Percentiles rank a stretch among this genome's conserved stretches.
These are phyloP conservation scores for Prunus salicina DNA, from an alignment of 306 rosid genomes.

Conservation along the genomic window DNA sequence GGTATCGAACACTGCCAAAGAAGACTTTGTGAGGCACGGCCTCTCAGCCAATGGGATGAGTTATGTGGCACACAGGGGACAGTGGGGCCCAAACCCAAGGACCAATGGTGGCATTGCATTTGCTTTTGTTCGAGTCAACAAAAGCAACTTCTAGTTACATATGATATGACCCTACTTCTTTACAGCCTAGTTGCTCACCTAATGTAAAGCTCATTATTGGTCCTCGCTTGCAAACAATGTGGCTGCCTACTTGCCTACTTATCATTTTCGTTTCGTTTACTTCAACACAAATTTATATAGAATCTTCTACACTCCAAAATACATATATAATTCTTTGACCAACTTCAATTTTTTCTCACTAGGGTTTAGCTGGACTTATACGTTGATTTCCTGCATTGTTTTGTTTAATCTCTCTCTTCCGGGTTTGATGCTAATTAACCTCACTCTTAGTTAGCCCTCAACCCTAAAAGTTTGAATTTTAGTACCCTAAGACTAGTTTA, in stretches of 20 bases:
- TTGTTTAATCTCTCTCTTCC: not conserved
- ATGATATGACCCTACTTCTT: not conserved
- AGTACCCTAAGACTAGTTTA: not conserved
- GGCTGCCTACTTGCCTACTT: slow-evolving; percentile 17
- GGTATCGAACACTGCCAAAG: not conserved
- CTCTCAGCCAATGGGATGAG: slow-evolving; percentile 38
- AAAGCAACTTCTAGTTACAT: slow-evolving; percentile 38
- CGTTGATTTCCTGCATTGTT: not conserved
- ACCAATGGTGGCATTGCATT: slow-evolving; percentile 4
- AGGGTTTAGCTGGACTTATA: not conserved
- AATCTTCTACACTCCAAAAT: not conserved
- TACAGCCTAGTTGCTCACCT: slow-evolving; percentile 28
- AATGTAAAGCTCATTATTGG: slow-evolving; percentile 16
- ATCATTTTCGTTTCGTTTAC: not conserved
- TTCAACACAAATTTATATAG: not conserved
- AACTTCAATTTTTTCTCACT: not conserved
- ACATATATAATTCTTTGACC: not conserved
- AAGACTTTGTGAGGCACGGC: not conserved
- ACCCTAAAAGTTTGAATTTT: not conserved
- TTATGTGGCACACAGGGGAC: slow-evolving; percentile 52
- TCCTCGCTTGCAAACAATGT: slow-evolving; percentile 8
- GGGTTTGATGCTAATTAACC: not conserved
- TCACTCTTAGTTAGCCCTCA: too few species aligned
- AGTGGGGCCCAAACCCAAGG: slow-evolving; percentile 25
- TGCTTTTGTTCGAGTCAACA: slow-evolving; percentile 38